Percentiles rank a stretch among this genome's conserved stretches.
These are phyloP conservation scores for Mucor lusitanicus DNA, from an alignment of 371 early-diverging fungal genomes.

Conservation along the genomic window DNA sequence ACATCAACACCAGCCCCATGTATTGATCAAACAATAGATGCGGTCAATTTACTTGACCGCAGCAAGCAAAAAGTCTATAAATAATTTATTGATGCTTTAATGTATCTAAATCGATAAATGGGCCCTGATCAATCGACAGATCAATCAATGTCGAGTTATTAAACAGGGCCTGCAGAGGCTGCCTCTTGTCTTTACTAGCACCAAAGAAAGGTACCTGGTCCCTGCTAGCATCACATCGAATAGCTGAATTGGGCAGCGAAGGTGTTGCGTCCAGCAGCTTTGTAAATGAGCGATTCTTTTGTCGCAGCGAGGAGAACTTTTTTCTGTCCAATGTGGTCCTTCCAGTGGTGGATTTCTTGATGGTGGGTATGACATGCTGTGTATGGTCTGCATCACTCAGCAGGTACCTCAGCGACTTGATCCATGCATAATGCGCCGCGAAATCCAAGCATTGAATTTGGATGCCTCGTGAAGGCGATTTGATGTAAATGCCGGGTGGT, in stretches of 20 bases:
- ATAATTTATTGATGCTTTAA: background rate
- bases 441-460: conserved; percentile 62
- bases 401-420: conserved; percentile 3
- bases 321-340: background rate
- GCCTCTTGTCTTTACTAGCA: background rate
- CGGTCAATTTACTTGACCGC: too few relatives aligned
- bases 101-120: background rate
- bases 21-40: too few relatives aligned
- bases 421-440: conserved; percentile 63
- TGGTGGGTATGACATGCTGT: background rate
- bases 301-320: background rate
- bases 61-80: too few relatives aligned
- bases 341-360: background rate
- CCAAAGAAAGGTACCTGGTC: too few relatives aligned
- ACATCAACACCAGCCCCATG: too few relatives aligned
- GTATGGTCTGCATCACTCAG: background rate
- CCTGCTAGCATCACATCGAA: too few relatives aligned
- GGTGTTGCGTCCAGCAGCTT: background rate
- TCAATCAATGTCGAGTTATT: background rate
- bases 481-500: conserved; percentile 52
- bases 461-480: conserved; percentile 58
- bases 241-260: background rate
- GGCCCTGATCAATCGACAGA: background rate
- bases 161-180: background rate
- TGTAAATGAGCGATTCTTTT: background rate